Percentiles rank a stretch among this genome's conserved stretches.
Conservation (phyloP, 345 rosid genomes). For the Tarenaya hassleriana region DNA sequence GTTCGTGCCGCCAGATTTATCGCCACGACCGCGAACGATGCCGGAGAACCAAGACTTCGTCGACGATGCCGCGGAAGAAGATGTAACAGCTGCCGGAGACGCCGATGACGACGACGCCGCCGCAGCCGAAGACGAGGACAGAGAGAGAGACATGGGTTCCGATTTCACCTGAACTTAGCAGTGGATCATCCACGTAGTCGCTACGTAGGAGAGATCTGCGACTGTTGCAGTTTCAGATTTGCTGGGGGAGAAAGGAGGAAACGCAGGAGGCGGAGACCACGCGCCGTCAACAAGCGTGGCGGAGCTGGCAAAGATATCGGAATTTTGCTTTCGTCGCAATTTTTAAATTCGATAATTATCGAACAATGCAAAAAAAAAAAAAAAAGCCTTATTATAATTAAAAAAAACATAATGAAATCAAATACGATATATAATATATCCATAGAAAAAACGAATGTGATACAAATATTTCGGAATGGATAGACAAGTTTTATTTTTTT, state of each 20-base stretch:
- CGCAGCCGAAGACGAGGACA: conserved; percentile 30
- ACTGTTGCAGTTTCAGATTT: conserved; percentile 24
- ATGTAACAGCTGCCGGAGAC: conserved; percentile 16
- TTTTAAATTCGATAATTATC: too few species aligned
- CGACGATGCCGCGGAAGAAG: conserved; percentile 27
- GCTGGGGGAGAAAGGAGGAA: conserved; percentile 6
- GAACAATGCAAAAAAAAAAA: too few species aligned
- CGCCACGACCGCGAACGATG: conserved; percentile 62
- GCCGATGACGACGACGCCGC: conserved; percentile 21
- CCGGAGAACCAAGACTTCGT: conserved; percentile 64
- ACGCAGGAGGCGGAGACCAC: not conserved
- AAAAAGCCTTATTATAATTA: too few species aligned
- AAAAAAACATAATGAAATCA: too few species aligned
- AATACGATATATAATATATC: too few species aligned
- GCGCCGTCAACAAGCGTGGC: conserved; percentile 27
- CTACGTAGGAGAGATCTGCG: conserved; percentile 5
- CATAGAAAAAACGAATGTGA: too few species aligned
- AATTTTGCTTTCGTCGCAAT: conserved; percentile 14
- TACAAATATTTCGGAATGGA: too few species aligned
- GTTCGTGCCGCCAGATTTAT: conserved; percentile 33
- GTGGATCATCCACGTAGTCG: too few species aligned
- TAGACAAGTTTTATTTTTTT: too few species aligned
- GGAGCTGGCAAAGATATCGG: conserved; percentile 23
- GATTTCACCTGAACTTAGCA: too few species aligned
- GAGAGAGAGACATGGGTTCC: conserved; percentile 26